phyloP scores from a whole-genome alignment of 805 yeast genomes.

The Ogataea polymorpha region DNA sequence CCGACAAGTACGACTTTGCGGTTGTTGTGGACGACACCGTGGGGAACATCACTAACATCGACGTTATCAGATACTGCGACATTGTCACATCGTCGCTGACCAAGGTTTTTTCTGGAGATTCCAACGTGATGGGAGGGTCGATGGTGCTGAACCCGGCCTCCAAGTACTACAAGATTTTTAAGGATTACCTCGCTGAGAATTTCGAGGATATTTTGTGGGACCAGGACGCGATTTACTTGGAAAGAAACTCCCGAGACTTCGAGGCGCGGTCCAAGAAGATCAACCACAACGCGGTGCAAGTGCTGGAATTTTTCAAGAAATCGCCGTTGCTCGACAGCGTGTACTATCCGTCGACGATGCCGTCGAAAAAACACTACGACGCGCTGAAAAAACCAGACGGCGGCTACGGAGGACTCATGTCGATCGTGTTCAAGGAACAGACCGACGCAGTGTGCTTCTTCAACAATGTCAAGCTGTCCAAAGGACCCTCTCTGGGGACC shows the following conservation, averaged over 20 bases:
- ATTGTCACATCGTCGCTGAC: constrained; percentile 83
- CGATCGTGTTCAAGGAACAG: constrained; percentile 64
- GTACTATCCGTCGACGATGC: constrained; percentile 64
- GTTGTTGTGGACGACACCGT: constrained; percentile 92
- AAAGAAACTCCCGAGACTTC: constrained; percentile 91
- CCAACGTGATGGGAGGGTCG: constrained; percentile 94
- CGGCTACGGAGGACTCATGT: constrained; percentile 87
- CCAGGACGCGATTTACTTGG: constrained; percentile 89
- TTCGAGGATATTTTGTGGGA: constrained; percentile 85
- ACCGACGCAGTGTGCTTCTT: constrained; percentile 70
- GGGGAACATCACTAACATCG: constrained; percentile 84
- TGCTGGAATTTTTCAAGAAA: constrained; percentile 49
- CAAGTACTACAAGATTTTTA: constrained; percentile 45
- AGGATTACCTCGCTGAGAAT: constrained; percentile 45
- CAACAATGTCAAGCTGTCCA: constrained; percentile 64
- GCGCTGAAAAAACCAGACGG: constrained; percentile 62
- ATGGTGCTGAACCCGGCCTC: constrained; percentile 72
- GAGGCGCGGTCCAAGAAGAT: constrained; percentile 55
- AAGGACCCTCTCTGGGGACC: constrained; percentile 91
- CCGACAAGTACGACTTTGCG: constrained; percentile 68
- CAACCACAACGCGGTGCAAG: constrained; percentile 53
- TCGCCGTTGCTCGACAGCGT: constrained; percentile 58
- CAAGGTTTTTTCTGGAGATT: constrained; percentile 90
- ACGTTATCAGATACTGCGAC: constrained; percentile 81
- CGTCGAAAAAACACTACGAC: constrained; percentile 66